Base-by-base conservation (phyloP, 2,329 filamentous ascomycete species). In the Epichloe scottii region DNA sequence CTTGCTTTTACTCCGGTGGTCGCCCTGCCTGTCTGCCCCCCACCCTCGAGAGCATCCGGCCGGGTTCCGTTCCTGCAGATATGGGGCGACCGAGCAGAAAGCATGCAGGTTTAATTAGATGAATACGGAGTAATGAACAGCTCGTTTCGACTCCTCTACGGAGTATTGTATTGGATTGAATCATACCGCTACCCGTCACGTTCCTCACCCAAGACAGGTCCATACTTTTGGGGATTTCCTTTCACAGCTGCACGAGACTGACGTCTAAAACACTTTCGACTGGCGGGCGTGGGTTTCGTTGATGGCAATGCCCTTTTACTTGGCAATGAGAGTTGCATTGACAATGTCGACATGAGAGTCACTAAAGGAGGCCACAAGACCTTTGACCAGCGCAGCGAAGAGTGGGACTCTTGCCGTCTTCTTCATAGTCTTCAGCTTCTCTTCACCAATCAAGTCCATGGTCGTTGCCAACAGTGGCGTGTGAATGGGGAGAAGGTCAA, bases 401-500 rank as follows among this genome's bases (percentile, higher is more conserved):
- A 93, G 74, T 0, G 87, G 87, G 6, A 91, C 81, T 3, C 85
- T 75, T 0, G 86, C 82, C 8, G 84, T 84, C 17, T 71, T 73
- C 62, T 87, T 89, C 86, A 93, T 91, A 8, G 71, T 73, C 21
- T 71, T 70, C 8, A 91, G 67, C 64, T 91, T 85, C 0, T 72
- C 66, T 43, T 78, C 78, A 1, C 82, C 78, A 21, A 93, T 79
- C 66, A 93, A 77, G 51, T 87, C 85, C 52, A 84, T 75, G 0
- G 87, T 93, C 5, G 82, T 85, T 5, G 85, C 85, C 53, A 90
- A 78, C 51, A 93, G 72, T 0, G 88, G 88, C 0, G 86, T 91
- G 61, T 93, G 87, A 10, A 91, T 82, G 0, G 87, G 90, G 54
- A 93, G 63, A 61, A 91, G 90, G 65, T 91, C 87, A 1, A 82